Evolutionary conservation across 495 filamentous ascomycete genomes (phyloP), one percentile per base, ranked within the genome.

Genomic region (Parathielavia hyrcaniae): DNA sequence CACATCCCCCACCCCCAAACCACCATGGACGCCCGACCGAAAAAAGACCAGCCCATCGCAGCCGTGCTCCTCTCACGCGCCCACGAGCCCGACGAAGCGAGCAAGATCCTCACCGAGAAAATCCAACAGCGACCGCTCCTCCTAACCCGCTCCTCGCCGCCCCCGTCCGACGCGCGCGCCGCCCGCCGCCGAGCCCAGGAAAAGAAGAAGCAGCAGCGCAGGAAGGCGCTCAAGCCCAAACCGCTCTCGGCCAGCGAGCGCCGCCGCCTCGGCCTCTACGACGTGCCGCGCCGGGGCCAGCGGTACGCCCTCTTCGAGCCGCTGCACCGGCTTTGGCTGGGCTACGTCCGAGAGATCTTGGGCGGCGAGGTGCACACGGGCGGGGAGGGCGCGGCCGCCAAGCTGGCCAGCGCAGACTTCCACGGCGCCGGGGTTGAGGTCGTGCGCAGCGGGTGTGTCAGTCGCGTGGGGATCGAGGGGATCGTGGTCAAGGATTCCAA

Each of bases 401-500:
- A 89, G 69, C 71, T 96, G 53, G 83, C 79, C 20, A 87, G 85
- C 65, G 90, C 90, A 39, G 93, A 98, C 70, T 95, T 85, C 63
- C 93, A 97, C 70, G 93, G 93, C 0, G 91, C 92, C 17, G 75
- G 84, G 69, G 68, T 97, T 14, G 85, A 90, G 78, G 87, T 97
- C 34, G 87, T 92, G 57, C 73, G 91, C 58, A 89, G 88, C 69
- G 67, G 82, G 50, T 96, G 89, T 75, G 82, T 85, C 43, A 83
- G 86, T 43, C 75, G 91, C 54, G 93, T 98, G 5, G 92, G 93
- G 0, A 65, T 90, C 45, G 81, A 74, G 63, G 93, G 93, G 14
- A 90, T 97, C 66, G 88, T 97, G 64, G 81, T 95, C 19, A 84
- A 88, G 68, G 93, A 98, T 75, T 84, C 87, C 34, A 90, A 86